These are phyloP conservation scores for Otatea glauca DNA, from an alignment of 176 grass and related monocot species.

Conservation along the genomic window DNA sequence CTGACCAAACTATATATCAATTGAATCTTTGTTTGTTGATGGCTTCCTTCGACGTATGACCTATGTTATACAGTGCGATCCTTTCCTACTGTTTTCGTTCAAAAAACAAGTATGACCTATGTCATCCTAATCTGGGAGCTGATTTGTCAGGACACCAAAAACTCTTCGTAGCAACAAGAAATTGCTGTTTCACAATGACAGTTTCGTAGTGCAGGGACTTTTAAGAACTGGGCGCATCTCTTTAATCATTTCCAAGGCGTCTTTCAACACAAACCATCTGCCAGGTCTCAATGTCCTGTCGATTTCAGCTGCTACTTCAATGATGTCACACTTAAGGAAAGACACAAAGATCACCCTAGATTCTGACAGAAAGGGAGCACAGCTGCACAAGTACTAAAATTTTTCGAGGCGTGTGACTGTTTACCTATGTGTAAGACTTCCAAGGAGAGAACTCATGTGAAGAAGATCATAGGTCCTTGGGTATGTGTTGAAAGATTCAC, in stretches of 20 bases:
- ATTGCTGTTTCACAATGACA: conserved; percentile 56
- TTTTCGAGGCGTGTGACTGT: background rate
- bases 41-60: background rate
- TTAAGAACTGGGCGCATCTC: conserved; percentile 63
- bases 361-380: background rate
- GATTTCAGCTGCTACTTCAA: conserved; percentile 73
- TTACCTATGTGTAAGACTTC: conserved; percentile 72
- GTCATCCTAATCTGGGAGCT: conserved; percentile 32
- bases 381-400: background rate
- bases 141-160: conserved; percentile 63
- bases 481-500: conserved; percentile 94
- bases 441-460: conserved; percentile 72
- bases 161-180: conserved; percentile 74
- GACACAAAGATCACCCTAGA: background rate
- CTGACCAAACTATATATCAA: background rate
- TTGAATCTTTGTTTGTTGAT: background rate
- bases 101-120: background rate
- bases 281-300: conserved; percentile 89
- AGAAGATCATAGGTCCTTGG: conserved; percentile 93
- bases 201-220: conserved; percentile 71
- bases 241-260: conserved; percentile 64
- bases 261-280: conserved; percentile 84
- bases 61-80: background rate
- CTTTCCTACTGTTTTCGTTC: too few relatives aligned
- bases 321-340: conserved; percentile 68